Evolutionary conservation across 2,329 filamentous ascomycete species (phyloP), one percentile per base, ranked within the genome.

Genomic region (Rhexocercosporidium sp.): DNA sequence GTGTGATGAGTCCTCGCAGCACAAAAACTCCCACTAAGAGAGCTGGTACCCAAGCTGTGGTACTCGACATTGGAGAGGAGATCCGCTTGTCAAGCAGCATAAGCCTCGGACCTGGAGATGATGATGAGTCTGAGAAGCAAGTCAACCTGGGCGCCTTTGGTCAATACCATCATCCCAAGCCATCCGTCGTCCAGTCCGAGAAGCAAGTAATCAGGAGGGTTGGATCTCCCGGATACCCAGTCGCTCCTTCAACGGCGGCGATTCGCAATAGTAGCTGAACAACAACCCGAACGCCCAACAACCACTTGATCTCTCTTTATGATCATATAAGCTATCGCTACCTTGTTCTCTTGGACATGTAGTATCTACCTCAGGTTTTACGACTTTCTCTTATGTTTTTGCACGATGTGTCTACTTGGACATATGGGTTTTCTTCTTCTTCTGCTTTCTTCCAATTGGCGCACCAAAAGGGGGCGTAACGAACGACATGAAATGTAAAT

Each of bases 21-120:
- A 70, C 74, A 14, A 67, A 51, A 46, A 74, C 73, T 64, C 66
- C 72, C 8, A 59, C 71, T 16, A 63, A 46, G 7, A 66, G 63
- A 22, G 71, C 69, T 12, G 71, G 69, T 1, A 84, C 82, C 0
- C 79, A 82, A 66, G 79, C 83, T 3, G 66, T 85, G 44, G 78
- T 79, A 3, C 73, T 86, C 5, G 76, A 37, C 12, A 39, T 62
- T 20, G 67, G 67, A 27, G 65, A 64, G 41, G 59, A 66, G 34
- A 51, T 66, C 25, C 56, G 20, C 25, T 44, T 65, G 54, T 41
- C 29, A n/a, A 31, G 14, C 14, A 18, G 12, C 16, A 22, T 51
- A n/a, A 49, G 12, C 16, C 29, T 51, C 18, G 59, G 59, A 22
- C 31, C 29, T 34, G 46, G 59, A 51, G 31, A 31, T 3, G 59